phyloP scores from a whole-genome alignment of 345 rosid species.

The Eucalyptus microcorys region DNA sequence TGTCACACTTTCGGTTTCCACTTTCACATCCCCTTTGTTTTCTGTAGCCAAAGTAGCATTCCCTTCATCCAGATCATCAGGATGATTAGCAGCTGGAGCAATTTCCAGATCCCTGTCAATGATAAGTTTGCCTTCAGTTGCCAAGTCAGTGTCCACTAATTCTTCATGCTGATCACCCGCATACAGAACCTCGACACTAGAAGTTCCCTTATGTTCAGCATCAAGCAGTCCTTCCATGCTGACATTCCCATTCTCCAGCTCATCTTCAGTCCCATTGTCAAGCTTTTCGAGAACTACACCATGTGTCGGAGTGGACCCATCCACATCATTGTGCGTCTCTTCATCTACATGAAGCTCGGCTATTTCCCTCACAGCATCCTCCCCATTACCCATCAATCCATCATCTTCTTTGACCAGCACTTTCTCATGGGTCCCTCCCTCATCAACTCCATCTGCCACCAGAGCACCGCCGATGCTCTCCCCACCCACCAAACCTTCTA shows the following conservation, averaged over 20 bases:
- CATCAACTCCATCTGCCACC: conserved; percentile 18
- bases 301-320: not conserved
- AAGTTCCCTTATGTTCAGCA: not conserved
- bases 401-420: not conserved
- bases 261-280: not conserved
- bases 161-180: not conserved
- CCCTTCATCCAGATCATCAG: not conserved
- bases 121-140: not conserved
- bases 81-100: not conserved
- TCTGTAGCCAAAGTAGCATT: not conserved
- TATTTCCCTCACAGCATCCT: conserved; percentile 4
- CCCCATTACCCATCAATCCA: not conserved
- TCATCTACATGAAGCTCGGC: not conserved
- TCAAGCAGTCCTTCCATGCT: not conserved
- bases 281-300: not conserved
- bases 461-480: conserved; percentile 9
- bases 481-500: conserved; percentile 3
- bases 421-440: conserved; percentile 25
- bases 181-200: not conserved
- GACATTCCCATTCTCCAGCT: not conserved
- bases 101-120: not conserved
- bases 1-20: not conserved
- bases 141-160: not conserved
- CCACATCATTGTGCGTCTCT: not conserved
- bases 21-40: not conserved